A percentile compares a stretch with the other conserved stretches of the same genome.
These are phyloP conservation scores for Dictyostelium capitatum DNA, from an alignment of 78 protist species.

Conservation along the genomic window DNA sequence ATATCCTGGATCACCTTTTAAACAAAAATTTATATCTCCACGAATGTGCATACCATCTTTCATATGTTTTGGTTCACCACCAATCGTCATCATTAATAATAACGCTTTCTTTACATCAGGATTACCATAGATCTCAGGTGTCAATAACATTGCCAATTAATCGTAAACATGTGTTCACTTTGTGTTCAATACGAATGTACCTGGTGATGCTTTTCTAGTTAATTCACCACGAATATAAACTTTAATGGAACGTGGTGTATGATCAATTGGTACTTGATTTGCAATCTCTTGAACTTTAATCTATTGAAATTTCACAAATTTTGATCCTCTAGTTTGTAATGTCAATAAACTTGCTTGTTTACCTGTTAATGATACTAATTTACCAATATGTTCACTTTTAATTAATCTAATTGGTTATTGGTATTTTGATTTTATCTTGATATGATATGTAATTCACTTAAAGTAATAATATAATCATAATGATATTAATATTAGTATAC, in stretches of 20 bases:
- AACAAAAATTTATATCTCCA: conserved; percentile 98
- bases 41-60: conserved; percentile 97
- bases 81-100: conserved; percentile 94
- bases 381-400: conserved; percentile 62
- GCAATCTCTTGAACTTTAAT: conserved; percentile 97
- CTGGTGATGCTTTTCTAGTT: conserved; percentile 93
- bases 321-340: conserved; percentile 97
- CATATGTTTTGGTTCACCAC: conserved; percentile 88
- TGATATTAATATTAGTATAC: background rate
- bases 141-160: conserved; percentile 91
- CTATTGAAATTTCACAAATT: conserved; percentile 97
- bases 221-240: conserved; percentile 92
- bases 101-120: conserved; percentile 99
- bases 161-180: conserved; percentile 55
- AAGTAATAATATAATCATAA: too few relatives aligned
- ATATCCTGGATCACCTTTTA: conserved; percentile 99
- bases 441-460: conserved; percentile 20
- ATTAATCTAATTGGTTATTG: conserved; percentile 52
- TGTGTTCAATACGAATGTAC: conserved; percentile 88
- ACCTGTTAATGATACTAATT: conserved; percentile 28
- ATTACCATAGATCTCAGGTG: conserved; percentile 99
- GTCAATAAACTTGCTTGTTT: conserved; percentile 74
- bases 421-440: background rate
- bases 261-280: conserved; percentile 98
- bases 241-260: conserved; percentile 97